These are phyloP conservation scores for Paramecium octaurelia DNA, from an alignment of 73 alveolate genomes.

Conservation along the genomic window DNA sequence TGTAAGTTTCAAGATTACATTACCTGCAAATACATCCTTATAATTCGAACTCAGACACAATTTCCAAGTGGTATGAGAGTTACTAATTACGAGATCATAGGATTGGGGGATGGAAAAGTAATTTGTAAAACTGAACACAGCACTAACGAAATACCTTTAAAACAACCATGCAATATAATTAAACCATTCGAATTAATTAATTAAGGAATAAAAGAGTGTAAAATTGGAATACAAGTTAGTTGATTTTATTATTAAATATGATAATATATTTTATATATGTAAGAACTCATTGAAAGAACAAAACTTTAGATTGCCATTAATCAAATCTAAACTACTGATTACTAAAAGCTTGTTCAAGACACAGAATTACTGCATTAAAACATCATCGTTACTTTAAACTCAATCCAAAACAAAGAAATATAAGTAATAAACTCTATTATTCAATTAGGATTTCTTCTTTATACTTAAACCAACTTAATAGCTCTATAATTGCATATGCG, in stretches of 20 bases:
- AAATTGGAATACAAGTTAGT: background rate
- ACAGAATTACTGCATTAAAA: background rate
- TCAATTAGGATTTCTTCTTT: background rate
- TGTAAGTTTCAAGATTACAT: background rate
- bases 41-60: background rate
- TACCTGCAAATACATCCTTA: background rate
- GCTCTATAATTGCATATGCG: background rate
- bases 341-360: background rate
- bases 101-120: background rate
- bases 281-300: background rate
- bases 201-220: background rate
- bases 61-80: background rate
- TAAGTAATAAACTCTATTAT: background rate
- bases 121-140: background rate
- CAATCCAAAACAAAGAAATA: background rate
- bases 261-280: background rate
- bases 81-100: background rate
- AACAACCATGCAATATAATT: background rate
- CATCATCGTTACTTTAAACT: background rate
- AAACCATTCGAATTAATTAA: background rate
- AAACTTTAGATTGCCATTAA: background rate
- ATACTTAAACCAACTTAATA: slow-evolving; percentile 4
- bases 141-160: background rate
- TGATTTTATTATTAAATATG: background rate
- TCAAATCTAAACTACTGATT: background rate